Percentiles rank a stretch among this genome's conserved stretches.
phyloP scores from a whole-genome alignment of 495 filamentous ascomycete genomes.

The Talaromyces trachyspermus region DNA sequence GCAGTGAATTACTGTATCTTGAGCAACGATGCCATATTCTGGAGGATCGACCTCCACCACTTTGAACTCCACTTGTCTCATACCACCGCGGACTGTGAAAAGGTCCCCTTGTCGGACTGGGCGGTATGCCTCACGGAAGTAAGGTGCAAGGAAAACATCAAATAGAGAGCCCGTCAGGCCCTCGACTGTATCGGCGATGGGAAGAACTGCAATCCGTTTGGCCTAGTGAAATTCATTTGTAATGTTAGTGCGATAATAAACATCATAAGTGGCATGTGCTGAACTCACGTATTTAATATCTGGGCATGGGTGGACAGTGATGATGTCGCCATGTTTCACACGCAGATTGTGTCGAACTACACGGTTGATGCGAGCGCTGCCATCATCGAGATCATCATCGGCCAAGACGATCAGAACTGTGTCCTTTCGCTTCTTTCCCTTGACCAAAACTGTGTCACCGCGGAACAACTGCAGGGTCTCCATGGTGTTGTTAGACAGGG shows the following conservation, averaged over 20 bases:
- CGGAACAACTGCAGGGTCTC: constrained; percentile 96
- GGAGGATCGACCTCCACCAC: constrained; percentile 97
- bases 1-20: constrained; percentile 98
- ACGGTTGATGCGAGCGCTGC: constrained; percentile 92
- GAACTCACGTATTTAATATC: constrained; percentile 97
- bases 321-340: constrained; percentile 95
- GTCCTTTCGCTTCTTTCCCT: constrained; percentile 99
- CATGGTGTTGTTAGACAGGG: constrained; percentile 98
- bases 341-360: constrained; percentile 96
- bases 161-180: constrained; percentile 95
- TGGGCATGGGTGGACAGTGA: constrained; percentile 98
- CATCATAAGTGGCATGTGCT: neutral
- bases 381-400: constrained; percentile 97
- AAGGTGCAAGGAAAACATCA: constrained; percentile 97
- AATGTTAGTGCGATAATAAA: constrained; percentile 12
- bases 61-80: constrained; percentile 99
- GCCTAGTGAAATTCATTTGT: constrained; percentile 51
- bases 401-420: constrained; percentile 95
- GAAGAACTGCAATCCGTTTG: constrained; percentile 97
- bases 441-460: constrained; percentile 93
- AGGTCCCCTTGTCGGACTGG: constrained; percentile 94
- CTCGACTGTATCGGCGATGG: constrained; percentile 96
- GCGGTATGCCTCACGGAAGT: constrained; percentile 98
- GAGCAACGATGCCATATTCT: constrained; percentile 95
- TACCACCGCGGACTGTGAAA: constrained; percentile 93